Percentiles rank a stretch among this genome's conserved stretches.
These are phyloP conservation scores for Boletus rubropictus DNA, from an alignment of 768 basidiomycete genomes.

Conservation along the genomic window DNA sequence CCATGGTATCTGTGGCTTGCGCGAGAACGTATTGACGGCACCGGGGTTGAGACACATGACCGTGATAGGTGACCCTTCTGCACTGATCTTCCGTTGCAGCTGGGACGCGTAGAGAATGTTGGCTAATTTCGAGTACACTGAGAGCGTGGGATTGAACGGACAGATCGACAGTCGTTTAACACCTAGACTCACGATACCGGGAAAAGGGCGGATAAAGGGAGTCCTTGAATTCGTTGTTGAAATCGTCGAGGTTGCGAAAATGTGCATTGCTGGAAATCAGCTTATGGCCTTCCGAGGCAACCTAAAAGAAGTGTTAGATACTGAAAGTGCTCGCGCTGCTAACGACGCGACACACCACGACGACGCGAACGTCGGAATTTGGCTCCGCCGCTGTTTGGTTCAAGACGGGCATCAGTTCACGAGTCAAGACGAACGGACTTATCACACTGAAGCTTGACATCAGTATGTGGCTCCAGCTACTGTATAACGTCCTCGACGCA, in stretches of 20 bases:
- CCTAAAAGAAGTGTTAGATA: constrained; percentile 17
- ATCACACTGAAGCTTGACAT: constrained; percentile 34
- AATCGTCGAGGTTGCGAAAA: constrained; percentile 31
- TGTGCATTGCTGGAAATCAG: constrained; percentile 13
- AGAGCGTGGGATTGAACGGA: not conserved
- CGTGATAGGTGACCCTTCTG: constrained; percentile 24
- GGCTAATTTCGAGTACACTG: constrained; percentile 49
- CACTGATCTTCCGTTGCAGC: constrained; percentile 41
- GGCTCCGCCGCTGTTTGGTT: constrained; percentile 42
- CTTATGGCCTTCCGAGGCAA: constrained; percentile 30
- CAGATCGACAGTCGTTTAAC: not conserved
- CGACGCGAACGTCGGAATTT: constrained; percentile 53
- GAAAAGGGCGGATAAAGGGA: constrained; percentile 11
- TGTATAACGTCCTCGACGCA: constrained; percentile 12
- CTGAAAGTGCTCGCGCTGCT: not conserved
- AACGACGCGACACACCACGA: constrained; percentile 39
- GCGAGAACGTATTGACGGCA: constrained; percentile 28
- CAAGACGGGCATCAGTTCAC: constrained; percentile 48
- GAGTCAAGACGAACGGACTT: constrained; percentile 51
- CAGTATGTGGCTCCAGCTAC: not conserved
- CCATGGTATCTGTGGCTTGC: constrained; percentile 17
- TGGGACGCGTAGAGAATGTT: constrained; percentile 44
- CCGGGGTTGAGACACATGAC: constrained; percentile 30
- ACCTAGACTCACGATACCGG: constrained; percentile 32
- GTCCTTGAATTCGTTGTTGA: constrained; percentile 33